Conservation (phyloP, 108 stramenopile species). For the Skeletonema grethae region DNA sequence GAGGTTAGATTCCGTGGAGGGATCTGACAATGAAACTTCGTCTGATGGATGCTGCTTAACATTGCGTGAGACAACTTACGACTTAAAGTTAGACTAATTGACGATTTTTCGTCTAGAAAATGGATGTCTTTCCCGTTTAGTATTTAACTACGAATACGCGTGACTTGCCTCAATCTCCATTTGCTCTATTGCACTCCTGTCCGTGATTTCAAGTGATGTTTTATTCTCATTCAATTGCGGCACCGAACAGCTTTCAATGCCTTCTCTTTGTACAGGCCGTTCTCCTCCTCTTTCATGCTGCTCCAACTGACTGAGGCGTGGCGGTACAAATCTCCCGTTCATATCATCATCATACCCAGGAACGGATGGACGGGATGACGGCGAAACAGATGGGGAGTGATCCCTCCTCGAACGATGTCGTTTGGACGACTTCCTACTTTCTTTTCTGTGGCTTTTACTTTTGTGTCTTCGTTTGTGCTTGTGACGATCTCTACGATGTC, state of each 20-base stretch:
- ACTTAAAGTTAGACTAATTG: conserved; percentile 31
- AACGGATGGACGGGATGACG: background rate
- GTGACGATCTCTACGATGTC: background rate
- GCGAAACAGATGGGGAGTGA: background rate
- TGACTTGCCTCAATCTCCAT: background rate
- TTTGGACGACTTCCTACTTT: background rate
- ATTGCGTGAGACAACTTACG: conserved; percentile 27
- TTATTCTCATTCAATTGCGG: background rate
- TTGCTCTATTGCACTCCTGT: background rate
- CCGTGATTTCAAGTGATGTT: background rate
- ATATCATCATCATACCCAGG: background rate
- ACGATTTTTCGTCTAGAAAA: background rate
- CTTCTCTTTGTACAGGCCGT: background rate
- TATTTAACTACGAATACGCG: background rate
- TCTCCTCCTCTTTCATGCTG: background rate
- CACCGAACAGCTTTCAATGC: background rate
- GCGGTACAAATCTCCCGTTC: background rate
- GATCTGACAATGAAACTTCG: background rate
- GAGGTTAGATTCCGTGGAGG: conserved; percentile 12
- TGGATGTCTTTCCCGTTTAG: background rate
- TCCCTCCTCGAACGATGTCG: background rate
- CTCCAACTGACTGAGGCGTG: background rate
- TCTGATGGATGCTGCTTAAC: conserved; percentile 28
- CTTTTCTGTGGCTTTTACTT: background rate
- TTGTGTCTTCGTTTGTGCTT: background rate